These are phyloP conservation scores for Amanita fuliginea DNA, from an alignment of 768 basidiomycete genomes.

Conservation along the genomic window DNA sequence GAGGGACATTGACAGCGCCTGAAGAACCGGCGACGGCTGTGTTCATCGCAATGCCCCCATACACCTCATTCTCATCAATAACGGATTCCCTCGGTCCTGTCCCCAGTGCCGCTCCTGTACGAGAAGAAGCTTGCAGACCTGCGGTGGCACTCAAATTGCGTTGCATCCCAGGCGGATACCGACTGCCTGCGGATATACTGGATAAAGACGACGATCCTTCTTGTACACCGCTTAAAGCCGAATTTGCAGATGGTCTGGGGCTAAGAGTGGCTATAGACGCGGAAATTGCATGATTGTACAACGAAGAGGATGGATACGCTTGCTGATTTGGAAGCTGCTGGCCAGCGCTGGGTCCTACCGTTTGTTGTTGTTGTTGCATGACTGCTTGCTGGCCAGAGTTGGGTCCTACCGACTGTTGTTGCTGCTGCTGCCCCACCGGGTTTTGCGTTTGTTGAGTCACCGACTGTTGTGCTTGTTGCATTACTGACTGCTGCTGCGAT, in stretches of 20 bases:
- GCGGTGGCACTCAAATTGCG: not conserved
- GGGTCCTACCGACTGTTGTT: not conserved
- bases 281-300: not conserved
- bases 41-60: conserved; percentile 1
- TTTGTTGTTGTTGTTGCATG: not conserved
- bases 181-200: not conserved
- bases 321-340: not conserved
- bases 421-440: not conserved
- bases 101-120: not conserved
- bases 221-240: not conserved
- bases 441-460: not conserved
- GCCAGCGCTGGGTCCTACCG: not conserved
- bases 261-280: not conserved
- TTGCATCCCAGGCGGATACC: conserved; percentile 5
- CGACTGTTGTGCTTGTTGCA: not conserved
- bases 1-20: not conserved
- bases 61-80: not conserved
- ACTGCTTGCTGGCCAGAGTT: not conserved
- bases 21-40: conserved; percentile 2
- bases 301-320: not conserved
- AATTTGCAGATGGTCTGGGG: not conserved
- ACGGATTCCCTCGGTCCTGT: not conserved
- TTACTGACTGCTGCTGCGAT: not conserved
- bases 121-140: not conserved
- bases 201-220: not conserved